Conservation (phyloP, 2,329 filamentous ascomycete species). For the Neofusicoccum ribis region DNA sequence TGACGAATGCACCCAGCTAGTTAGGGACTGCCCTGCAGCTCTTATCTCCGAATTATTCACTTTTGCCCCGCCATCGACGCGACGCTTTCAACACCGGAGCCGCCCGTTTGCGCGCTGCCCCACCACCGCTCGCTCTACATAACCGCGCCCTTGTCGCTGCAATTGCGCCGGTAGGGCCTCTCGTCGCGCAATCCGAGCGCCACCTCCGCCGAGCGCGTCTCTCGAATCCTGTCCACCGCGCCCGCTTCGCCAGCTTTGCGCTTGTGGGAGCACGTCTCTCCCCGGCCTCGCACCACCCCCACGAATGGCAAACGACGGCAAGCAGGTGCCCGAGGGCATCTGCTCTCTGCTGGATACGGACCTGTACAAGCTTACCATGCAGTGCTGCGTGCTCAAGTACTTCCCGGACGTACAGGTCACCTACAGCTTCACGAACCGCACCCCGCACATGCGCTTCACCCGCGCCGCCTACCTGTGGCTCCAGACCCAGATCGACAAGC, state of each 20-base stretch:
- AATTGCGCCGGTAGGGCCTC: not conserved
- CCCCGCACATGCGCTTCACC: constrained; percentile 87
- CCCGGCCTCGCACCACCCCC: not conserved
- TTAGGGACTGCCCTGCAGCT: not conserved
- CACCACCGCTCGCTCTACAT: not conserved
- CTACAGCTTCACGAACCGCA: constrained; percentile 94
- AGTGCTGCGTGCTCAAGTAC: constrained; percentile 83
- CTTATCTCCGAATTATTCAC: constrained; percentile 9
- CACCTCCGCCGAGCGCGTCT: no score
- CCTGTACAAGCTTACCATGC: constrained; percentile 98
- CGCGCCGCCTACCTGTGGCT: constrained; percentile 84
- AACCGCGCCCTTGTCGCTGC: not conserved
- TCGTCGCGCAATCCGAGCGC: not conserved
- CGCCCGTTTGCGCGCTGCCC: not conserved
- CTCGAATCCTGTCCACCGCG: no score
- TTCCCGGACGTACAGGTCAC: constrained; percentile 79
- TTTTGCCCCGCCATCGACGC: not conserved
- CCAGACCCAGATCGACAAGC: constrained; percentile 75
- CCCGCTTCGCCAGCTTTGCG: no score
- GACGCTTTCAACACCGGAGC: not conserved
- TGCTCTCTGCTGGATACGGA: constrained; percentile 56
- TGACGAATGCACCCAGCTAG: not conserved
- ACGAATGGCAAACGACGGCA: not conserved
- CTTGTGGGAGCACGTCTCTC: no score
- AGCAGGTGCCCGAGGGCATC: constrained; percentile 39